phyloP scores from a whole-genome alignment of 2,329 filamentous ascomycete species.

The Colletotrichum australisinense region DNA sequence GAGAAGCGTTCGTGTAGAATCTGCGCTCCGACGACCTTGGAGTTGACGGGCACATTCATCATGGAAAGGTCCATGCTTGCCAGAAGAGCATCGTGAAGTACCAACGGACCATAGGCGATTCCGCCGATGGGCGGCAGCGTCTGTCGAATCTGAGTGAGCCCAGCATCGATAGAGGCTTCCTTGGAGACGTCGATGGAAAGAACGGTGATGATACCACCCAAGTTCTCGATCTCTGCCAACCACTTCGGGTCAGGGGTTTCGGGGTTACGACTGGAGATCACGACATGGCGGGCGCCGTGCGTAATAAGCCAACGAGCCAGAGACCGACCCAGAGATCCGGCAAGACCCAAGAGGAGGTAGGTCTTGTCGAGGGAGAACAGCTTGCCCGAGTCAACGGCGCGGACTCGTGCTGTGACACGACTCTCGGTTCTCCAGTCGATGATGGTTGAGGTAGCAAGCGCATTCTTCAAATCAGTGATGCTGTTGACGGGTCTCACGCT shows the following conservation, averaged over 20 bases:
- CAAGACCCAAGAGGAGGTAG: constrained; percentile 45
- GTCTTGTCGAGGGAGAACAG: constrained; percentile 41
- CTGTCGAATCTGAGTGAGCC: constrained; percentile 30
- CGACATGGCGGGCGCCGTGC: constrained; percentile 46
- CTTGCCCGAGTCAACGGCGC: neutral
- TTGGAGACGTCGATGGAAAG: constrained; percentile 6
- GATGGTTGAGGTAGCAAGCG: neutral
- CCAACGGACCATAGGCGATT: constrained; percentile 56
- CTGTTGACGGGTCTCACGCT: neutral
- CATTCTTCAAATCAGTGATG: neutral
- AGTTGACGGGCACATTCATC: constrained; percentile 41
- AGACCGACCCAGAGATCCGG: constrained; percentile 46
- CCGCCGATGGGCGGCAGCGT: constrained; percentile 50
- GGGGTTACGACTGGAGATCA: constrained; percentile 50
- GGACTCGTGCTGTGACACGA: neutral
- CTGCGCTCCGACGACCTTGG: constrained; percentile 48
- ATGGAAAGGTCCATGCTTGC: constrained; percentile 41
- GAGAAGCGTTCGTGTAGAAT: constrained; percentile 46
- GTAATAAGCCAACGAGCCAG: constrained; percentile 48
- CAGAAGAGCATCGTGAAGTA: constrained; percentile 51
- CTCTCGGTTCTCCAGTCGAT: constrained; percentile 9
- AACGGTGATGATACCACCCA: constrained; percentile 11
- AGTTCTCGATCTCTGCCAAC: constrained; percentile 14
- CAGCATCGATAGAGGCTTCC: constrained; percentile 34
- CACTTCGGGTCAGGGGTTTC: constrained; percentile 27